A percentile compares a stretch with the other conserved stretches of the same genome.
Conservation (phyloP, 495 filamentous ascomycete species). For the Daldinia loculata region DNA sequence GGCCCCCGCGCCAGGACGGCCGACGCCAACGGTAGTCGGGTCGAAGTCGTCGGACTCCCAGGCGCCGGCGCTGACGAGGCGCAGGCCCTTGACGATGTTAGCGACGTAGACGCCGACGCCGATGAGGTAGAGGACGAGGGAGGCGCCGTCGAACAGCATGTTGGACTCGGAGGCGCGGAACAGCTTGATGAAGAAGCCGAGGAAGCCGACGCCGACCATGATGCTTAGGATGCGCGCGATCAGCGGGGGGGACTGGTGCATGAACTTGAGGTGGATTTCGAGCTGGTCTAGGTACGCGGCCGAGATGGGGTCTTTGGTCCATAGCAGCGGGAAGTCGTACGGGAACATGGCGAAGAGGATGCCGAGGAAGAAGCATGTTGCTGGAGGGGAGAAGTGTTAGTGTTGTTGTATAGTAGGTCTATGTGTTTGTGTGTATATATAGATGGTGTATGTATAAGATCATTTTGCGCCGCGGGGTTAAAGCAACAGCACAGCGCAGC, state of each 20-base stretch:
- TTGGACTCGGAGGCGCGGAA: conserved; percentile 92
- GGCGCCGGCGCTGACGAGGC: conserved; percentile 70
- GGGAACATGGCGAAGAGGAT: conserved; percentile 97
- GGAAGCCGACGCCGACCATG: conserved; percentile 84
- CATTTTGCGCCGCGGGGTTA: neutral
- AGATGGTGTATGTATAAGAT: neutral
- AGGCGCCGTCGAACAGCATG: conserved; percentile 95
- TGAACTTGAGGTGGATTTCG: conserved; percentile 84
- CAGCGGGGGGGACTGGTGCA: conserved; percentile 86
- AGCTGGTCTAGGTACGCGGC: conserved; percentile 76
- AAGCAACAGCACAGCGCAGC: neutral
- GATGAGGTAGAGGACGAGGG: conserved; percentile 88
- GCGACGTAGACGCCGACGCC: conserved; percentile 90
- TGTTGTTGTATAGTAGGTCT: neutral
- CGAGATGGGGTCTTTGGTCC: conserved; percentile 73
- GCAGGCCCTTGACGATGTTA: conserved; percentile 93
- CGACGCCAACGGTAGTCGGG: conserved; percentile 40
- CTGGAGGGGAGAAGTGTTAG: conserved; percentile 52
- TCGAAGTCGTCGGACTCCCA: conserved; percentile 62
- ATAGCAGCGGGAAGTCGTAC: conserved; percentile 97
- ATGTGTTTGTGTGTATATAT: neutral
- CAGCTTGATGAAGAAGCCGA: conserved; percentile 91
- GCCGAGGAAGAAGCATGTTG: conserved; percentile 95
- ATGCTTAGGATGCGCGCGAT: conserved; percentile 95
- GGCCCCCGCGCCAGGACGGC: conserved; percentile 33